Evolutionary conservation across 371 early-diverging fungal species (phyloP), one percentile per base, ranked within the genome.

Genomic region (Nosema granulosis): DNA sequence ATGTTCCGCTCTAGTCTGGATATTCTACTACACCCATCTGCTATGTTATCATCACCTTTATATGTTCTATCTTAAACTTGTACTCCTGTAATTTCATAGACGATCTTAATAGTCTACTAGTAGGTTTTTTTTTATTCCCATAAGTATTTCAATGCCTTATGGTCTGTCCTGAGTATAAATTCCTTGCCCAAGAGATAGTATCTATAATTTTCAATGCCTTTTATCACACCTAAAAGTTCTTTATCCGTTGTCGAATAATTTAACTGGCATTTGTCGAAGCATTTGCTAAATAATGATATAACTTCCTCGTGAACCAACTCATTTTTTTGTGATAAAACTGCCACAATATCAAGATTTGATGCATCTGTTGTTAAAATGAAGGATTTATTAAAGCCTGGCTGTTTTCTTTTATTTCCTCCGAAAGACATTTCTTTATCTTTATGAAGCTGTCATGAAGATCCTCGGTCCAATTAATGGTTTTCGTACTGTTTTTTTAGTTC

Each of bases 351-450:
- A 43, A n/a, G n/a, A 28, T 73, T 43, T 9, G 38, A 63, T 20
- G 78, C 80, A 62, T 80, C 80, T 6, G 80, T 77, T 16, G 38
- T 73, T 22, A 80, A 58, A 26, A 74, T 77, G 65, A 57, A 76
- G 29, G 22, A 18, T 18, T 67, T 35, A 2, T 34, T 61, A 18
- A 26, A 1, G 32, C 68, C 59, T 62, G 81, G 77, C 1, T 38
- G 22, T 18, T 6, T 52, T 20, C 20, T 20, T 16, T 20, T 37
- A 6, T 37, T 57, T 32, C 18, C 37, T 43, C 38, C 26, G n/a
- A 0, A 9, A 71, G 20, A 4, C n/a, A 12, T 3, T 43, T 37
- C 34, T 72, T 71, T 1, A 68, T 16, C 38, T 32, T 34, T 66
- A 12, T 1, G 51, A 13, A 43, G 43, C 16, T 43, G 9, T 9